Percentiles rank a stretch among this genome's conserved stretches.
These are phyloP conservation scores for Hamamelis virginiana DNA, from an alignment of 164 flowering plant species.

Conservation along the genomic window DNA sequence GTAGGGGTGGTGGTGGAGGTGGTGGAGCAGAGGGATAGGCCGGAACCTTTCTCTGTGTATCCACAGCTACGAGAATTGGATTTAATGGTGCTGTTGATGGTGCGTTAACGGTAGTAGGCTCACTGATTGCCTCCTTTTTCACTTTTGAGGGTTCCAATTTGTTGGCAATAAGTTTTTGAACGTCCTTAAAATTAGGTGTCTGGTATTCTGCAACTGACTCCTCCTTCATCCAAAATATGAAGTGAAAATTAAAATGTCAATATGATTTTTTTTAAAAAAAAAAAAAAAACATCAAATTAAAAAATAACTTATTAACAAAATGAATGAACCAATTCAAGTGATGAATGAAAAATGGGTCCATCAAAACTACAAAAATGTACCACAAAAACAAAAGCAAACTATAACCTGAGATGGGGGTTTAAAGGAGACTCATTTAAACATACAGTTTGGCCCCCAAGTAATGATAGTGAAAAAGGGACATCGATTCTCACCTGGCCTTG, in stretches of 20 bases:
- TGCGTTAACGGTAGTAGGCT: slow-evolving; percentile 10
- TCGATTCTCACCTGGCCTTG: slow-evolving; percentile 46
- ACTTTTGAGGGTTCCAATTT: slow-evolving; percentile 34
- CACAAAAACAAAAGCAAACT: not conserved
- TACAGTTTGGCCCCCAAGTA: no score
- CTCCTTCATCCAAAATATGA: slow-evolving; percentile 23
- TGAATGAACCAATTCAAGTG: not conserved
- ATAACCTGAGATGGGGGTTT: not conserved
- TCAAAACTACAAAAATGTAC: not conserved
- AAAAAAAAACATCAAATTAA: not conserved
- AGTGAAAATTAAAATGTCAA: not conserved
- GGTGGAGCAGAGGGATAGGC: slow-evolving; percentile 20
- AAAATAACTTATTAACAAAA: no score
- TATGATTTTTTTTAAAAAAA: not conserved
- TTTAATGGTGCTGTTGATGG: slow-evolving; percentile 11
- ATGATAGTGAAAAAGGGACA: not conserved
- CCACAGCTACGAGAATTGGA: slow-evolving; percentile 9
- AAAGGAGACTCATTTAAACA: no score
- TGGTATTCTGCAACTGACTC: slow-evolving; percentile 30
- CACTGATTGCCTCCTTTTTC: slow-evolving; percentile 25
- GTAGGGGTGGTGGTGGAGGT: slow-evolving; percentile 35
- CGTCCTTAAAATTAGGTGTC: slow-evolving; percentile 40
- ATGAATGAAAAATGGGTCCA: not conserved
- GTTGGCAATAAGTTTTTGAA: slow-evolving; percentile 48
- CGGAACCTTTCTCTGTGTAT: slow-evolving; percentile 18